Base-by-base conservation (phyloP, 2,329 filamentous ascomycete genomes). In the Colletotrichum echinochloae region DNA sequence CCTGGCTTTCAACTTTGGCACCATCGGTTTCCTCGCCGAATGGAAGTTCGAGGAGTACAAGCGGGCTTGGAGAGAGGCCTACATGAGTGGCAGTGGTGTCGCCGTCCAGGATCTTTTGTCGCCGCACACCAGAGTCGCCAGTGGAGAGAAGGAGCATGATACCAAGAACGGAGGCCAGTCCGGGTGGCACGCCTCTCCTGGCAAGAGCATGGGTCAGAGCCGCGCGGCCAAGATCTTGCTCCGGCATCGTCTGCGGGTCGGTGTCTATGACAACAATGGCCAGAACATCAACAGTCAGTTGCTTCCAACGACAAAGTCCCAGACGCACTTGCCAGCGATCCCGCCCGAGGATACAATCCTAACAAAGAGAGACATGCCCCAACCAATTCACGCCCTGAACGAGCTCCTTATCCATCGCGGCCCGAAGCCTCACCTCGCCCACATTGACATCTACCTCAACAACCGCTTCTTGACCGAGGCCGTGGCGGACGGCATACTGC, bases 31-130 rank as follows among this genome's bases (percentile, higher is more conserved):
- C 75, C 83, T 99, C 9, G 95, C 95, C 20, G 95, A 98, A 81
- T 99, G 95, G 95, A 97, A 96, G 76, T 98, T 98, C 78, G 86
- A 87, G 8, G 95, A 98, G 76, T 94, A 97, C 83, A 97, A 97
- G 81, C 88, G 93, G 59, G 96, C 96, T 0, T 97, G 97, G 83
- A 86, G 94, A 59, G 94, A 98, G 78, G 94, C 96, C 63, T 98
- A 97, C 82, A 97, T 97, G 92, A 89, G 87, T 75, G 88, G 88
- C 2, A 88, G 86, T 73, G 82, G 83, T 54, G 86, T 88, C 11
- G 79, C 83, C 2, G 82, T 81, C 74, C 85, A 83, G 72, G 86
- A 83, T 62, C 77, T 81, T 28, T 80, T 79, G 35, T 81, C 74
- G 28, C 81, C 78, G 11, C 82, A 81, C 72, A 84, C 83, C 0